These are phyloP conservation scores for Trametes versicolor DNA, from an alignment of 1,284 basidiomycete genomes.

Conservation along the genomic window DNA sequence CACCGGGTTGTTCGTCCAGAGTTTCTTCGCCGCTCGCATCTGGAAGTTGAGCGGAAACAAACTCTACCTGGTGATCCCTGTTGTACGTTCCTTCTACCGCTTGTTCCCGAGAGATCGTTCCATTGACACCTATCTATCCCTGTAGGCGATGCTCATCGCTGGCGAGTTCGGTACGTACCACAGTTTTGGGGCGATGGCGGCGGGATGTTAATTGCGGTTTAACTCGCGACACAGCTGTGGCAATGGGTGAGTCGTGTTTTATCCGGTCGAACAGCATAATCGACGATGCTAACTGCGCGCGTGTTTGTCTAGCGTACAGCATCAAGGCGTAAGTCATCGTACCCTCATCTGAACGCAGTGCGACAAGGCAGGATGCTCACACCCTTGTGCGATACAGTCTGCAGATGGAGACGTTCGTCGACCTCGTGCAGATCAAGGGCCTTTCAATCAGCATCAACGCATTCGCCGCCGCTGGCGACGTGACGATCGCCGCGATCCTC, in stretches of 20 bases:
- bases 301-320: conserved; percentile 25
- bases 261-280: no score
- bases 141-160: conserved; percentile 52
- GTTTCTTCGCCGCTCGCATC: conserved; percentile 62
- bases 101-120: neutral
- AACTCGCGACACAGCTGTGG: conserved; percentile 2
- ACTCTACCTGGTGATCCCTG: conserved; percentile 48
- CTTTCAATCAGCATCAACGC: conserved; percentile 66
- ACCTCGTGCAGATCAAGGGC: conserved; percentile 56
- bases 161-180: conserved; percentile 56
- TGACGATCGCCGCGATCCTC: conserved; percentile 59
- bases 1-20: conserved; percentile 63
- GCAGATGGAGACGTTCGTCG: conserved; percentile 49
- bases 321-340: conserved; percentile 28
- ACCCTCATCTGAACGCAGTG: no score
- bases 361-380: neutral
- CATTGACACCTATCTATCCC: neutral
- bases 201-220: neutral
- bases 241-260: conserved; percentile 7
- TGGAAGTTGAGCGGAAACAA: conserved; percentile 64
- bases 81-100: conserved; percentile 45
- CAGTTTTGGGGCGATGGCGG: neutral
- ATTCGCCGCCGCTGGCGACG: conserved; percentile 59
- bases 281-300: neutral
- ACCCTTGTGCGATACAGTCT: conserved; percentile 18